Base-by-base conservation (phyloP, 148 eudicot species). In the Simmondsia chinensis region DNA sequence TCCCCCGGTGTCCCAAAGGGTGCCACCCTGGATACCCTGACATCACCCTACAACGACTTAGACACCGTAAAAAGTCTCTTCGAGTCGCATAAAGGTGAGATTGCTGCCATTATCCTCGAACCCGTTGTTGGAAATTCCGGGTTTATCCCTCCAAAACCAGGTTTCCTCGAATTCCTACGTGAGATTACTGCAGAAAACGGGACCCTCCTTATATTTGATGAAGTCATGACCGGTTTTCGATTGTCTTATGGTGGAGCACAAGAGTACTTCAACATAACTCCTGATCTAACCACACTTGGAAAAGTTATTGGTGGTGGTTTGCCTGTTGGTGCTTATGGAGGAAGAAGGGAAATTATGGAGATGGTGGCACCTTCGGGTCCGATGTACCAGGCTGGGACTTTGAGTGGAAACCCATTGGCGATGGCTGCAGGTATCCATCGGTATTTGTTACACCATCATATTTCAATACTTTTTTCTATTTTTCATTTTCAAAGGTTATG, bases 391-490 rank as follows among this genome's bases (percentile, higher is more conserved):
- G 99, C 94, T 0, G 99, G 96, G 20, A 93, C 99, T 22, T 61
- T 93, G 15, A 93, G 99, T 49, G 96, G 96, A 14, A 93, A 93
- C 77, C 99, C 99, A 15, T 66, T 86, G 71, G 96, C 99, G 5
- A 93, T 85, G 99, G 86, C 96, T 15, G 99, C 96, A 1, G 96
- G 99, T 37, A 86, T 93, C n/a, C n/a, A n/a, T n/a, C n/a, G n/a
- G n/a, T n/a, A n/a, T n/a, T n/a, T n/a, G n/a, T n/a, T n/a, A n/a
- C n/a, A n/a, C n/a, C n/a, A n/a, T n/a, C n/a, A n/a, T n/a, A n/a
- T n/a, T n/a, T n/a, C n/a, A n/a, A n/a, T n/a, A n/a, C n/a, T n/a
- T n/a, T n/a, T n/a, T n/a, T n/a, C n/a, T n/a, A n/a, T n/a, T n/a
- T n/a, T n/a, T n/a, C n/a, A n/a, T n/a, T n/a, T n/a, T n/a, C n/a